Evolutionary conservation across 306 rosid species (phyloP).

Genomic region (Lathyrus sativus): DNA sequence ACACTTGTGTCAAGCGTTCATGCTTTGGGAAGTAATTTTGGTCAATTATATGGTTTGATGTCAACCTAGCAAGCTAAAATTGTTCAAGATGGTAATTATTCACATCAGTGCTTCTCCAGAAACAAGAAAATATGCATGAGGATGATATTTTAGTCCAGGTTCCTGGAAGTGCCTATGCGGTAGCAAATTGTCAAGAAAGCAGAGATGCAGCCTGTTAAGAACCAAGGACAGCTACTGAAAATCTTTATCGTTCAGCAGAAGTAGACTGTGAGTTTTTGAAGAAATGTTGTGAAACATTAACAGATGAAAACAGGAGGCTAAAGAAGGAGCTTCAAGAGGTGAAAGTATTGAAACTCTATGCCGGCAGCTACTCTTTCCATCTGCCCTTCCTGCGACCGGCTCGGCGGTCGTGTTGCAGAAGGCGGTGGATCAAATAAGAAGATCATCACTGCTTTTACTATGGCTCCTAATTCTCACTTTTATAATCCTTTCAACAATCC

Average conservation of each 20-base stretch:
- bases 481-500: conserved; percentile 74
- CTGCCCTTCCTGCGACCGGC: conserved; percentile 91
- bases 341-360: conserved; percentile 74
- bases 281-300: conserved; percentile 89
- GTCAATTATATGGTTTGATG: not conserved
- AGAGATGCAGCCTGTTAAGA: conserved; percentile 37
- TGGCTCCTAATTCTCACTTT: conserved; percentile 71
- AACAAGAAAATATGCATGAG: conserved; percentile 45
- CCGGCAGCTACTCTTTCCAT: conserved; percentile 84
- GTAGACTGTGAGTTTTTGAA: conserved; percentile 87
- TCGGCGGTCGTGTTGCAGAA: conserved; percentile 29
- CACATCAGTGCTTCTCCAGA: conserved; percentile 27
- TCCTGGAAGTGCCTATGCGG: conserved; percentile 90
- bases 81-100: conserved; percentile 10
- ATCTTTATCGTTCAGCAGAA: conserved; percentile 39
- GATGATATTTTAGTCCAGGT: conserved; percentile 74
- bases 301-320: no score
- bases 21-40: not conserved
- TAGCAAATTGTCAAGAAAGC: conserved; percentile 35
- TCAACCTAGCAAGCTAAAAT: not conserved
- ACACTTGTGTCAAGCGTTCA: conserved; percentile 8
- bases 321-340: conserved; percentile 85
- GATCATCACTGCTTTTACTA: conserved; percentile 51
- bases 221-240: not conserved
- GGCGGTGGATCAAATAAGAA: conserved; percentile 44